Percentiles rank a stretch among this genome's conserved stretches.
Conservation (phyloP, 129 eudicot genomes). For the Centella asiatica region DNA sequence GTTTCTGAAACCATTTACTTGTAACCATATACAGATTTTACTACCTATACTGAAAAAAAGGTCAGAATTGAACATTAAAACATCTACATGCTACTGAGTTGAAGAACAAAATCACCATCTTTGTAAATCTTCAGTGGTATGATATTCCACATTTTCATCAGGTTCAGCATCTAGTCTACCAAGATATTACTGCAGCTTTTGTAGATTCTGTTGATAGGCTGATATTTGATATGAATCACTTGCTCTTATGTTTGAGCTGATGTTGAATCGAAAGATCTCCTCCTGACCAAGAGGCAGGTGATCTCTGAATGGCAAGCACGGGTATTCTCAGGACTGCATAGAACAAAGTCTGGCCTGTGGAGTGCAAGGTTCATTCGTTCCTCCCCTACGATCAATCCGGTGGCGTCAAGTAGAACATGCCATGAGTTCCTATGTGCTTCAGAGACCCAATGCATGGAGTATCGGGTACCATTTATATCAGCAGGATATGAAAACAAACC, state of each 20-base stretch:
- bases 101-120: no score
- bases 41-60: no score
- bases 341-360: slow-evolving; percentile 69
- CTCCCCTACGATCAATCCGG: slow-evolving; percentile 46
- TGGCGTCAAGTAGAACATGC: slow-evolving; percentile 73
- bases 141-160: no score
- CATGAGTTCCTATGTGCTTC: slow-evolving; percentile 72
- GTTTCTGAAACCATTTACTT: no score
- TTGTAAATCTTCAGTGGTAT: no score
- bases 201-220: no score
- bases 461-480: slow-evolving; percentile 49
- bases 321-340: slow-evolving; percentile 47
- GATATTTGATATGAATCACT: no score
- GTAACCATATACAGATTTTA: no score
- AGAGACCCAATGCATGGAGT: slow-evolving; percentile 80
- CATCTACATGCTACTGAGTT: no score
- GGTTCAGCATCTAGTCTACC: no score
- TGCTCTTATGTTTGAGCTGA: slow-evolving; percentile 8
- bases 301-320: slow-evolving; percentile 43
- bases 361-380: slow-evolving; percentile 50
- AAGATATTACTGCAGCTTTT: no score
- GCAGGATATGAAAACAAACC: slow-evolving; percentile 60
- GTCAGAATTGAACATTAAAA: no score
- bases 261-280: slow-evolving; percentile 37
- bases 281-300: slow-evolving; percentile 61